Percentiles rank a stretch among this genome's conserved stretches.
Conservation (phyloP, 345 rosid species). For the Microthlaspi erraticum region DNA sequence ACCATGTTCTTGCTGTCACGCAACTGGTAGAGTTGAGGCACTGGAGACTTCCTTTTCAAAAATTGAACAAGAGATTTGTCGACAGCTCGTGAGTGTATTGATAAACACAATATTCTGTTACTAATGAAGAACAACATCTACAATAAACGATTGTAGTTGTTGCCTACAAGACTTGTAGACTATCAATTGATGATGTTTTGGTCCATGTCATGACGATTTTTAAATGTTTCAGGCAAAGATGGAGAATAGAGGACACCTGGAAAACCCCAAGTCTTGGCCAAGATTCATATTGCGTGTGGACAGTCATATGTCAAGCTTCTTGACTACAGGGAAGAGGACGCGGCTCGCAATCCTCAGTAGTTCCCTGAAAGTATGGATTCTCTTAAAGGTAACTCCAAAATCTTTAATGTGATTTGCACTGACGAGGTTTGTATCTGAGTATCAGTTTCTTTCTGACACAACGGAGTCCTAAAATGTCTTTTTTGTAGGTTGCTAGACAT, state of each 20-base stretch:
- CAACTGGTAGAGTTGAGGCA: constrained; percentile 97
- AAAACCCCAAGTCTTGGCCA: constrained; percentile 86
- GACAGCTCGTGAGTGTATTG: constrained; percentile 69
- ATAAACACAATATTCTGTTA: constrained; percentile 6
- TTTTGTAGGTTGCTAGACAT: constrained; percentile 82
- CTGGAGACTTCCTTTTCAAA: constrained; percentile 91
- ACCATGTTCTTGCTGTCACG: constrained; percentile 92
- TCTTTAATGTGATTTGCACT: constrained; percentile 1
- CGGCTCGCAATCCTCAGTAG: constrained; percentile 86
- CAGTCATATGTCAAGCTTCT: constrained; percentile 79
- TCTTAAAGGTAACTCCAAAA: constrained; percentile 70
- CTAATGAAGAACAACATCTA: not conserved
- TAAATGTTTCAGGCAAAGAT: constrained; percentile 58
- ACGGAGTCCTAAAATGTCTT: constrained; percentile 9
- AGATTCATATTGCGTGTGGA: constrained; percentile 81
- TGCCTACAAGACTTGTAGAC: not conserved
- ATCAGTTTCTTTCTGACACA: not conserved
- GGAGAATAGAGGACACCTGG: constrained; percentile 66
- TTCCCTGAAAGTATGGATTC: constrained; percentile 94
- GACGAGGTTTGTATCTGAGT: constrained; percentile 19
- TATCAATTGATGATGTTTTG: not conserved
- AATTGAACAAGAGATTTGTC: constrained; percentile 93
- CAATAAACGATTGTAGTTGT: not conserved
- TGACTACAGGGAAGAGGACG: constrained; percentile 84
- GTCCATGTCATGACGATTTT: constrained; percentile 19